Conservation (phyloP, 2,329 filamentous ascomycete genomes). For the Colletotrichum siamense region DNA sequence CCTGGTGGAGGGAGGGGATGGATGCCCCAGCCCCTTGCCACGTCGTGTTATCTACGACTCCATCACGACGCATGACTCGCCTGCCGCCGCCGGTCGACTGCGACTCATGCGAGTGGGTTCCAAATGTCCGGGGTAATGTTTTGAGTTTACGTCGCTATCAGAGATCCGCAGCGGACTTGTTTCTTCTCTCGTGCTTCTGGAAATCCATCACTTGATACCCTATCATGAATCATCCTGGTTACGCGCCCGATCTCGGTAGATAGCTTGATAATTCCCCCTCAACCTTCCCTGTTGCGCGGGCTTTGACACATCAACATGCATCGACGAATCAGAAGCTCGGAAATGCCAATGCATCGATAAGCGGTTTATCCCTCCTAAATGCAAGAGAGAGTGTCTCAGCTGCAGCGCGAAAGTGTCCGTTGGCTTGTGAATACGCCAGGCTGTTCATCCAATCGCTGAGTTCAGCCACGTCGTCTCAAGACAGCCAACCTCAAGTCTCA, state of each 20-base stretch:
- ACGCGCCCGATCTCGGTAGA: background rate
- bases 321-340: constrained; percentile 7
- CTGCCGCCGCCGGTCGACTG: background rate
- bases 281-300: background rate
- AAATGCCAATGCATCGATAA: background rate
- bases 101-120: constrained; percentile 12
- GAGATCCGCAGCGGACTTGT: background rate
- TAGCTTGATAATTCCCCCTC: background rate
- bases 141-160: background rate
- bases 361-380: background rate
- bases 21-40: background rate
- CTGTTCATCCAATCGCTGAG: constrained; percentile 7
- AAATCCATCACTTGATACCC: background rate
- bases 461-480: background rate
- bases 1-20: background rate
- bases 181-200: background rate
- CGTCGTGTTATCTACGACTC: background rate
- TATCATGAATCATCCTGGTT: background rate
- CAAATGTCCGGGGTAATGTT: background rate
- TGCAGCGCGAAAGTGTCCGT: background rate
- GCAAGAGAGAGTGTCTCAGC: background rate
- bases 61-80: constrained; percentile 1
- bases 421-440: background rate
- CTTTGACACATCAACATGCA: background rate
- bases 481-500: background rate